Evolutionary conservation across 83 land plant species (phyloP), one percentile per base, ranked within the genome.

Genomic region (Picea abies): DNA sequence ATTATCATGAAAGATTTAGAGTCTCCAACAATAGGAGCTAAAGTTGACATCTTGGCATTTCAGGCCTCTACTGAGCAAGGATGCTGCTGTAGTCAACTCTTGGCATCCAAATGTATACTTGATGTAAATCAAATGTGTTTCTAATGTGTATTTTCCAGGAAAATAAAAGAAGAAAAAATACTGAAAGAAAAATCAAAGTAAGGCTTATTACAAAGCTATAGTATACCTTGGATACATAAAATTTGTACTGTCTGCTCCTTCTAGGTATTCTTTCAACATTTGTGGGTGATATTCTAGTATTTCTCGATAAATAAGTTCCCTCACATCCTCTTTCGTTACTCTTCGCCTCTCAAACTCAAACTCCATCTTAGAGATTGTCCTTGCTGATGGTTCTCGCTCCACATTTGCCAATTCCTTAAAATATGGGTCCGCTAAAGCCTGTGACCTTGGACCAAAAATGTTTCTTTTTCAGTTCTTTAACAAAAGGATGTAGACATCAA

Each of bases 341-440:
- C 92, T 88, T 60, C 97, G 82, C 35, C 98, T 83, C 86, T 95
- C 98, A 93, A 95, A 95, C 63, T 95, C 98, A 83, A 95, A 95
- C 81, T 95, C 98, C 80, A 90, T 47, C 79, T 90, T 95, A 58
- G 92, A 84, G 77, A 95, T 93, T 65, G 94, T 89, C 73, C 90
- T 96, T 47, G 92, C 87, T 20, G 90, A 86, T 47, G 98, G 98
- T 63, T 95, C 98, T 76, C 96, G 90, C 71, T 90, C 93, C 39
- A 89, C 86, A 81, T 87, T 95, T 15, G 94, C 82, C 8, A 95
- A 81, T 23, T 96, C 96, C 62, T 86, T 90, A 65, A 95, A 95
- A 82, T 95, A 95, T 12, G 94, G 96, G 88, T 95, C 94, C 44
- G 96, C 94, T 82, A 95, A 82, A 56, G 98, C 96, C 98, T 95